Evolutionary conservation across 2,329 filamentous ascomycete genomes (phyloP).

Genomic region (Exophiala phaeomuriformis): DNA sequence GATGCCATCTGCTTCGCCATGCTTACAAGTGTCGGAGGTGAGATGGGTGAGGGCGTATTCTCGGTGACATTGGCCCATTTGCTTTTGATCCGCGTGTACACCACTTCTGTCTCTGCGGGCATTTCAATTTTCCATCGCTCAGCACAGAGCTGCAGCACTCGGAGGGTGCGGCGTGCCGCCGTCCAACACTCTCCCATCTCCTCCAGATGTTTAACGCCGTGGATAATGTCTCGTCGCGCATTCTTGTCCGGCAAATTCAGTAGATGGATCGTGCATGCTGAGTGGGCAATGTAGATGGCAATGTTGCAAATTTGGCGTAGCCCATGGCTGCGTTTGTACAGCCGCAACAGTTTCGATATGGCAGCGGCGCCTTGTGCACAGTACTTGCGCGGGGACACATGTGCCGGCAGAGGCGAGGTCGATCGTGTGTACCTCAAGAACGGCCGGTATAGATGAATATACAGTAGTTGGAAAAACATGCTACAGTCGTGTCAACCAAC

Average conservation of each 20-base stretch:
- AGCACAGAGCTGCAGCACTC: constrained; percentile 75
- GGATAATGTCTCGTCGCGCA: constrained; percentile 78
- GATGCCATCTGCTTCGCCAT: constrained; percentile 24
- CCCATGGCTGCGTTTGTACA: constrained; percentile 89
- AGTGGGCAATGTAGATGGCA: constrained; percentile 90
- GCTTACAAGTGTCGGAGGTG: constrained; percentile 36
- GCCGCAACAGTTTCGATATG: constrained; percentile 86
- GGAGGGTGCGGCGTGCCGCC: constrained; percentile 74
- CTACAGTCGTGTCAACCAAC: constrained; percentile 41
- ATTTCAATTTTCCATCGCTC: constrained; percentile 85
- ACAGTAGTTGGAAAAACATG: constrained; percentile 96
- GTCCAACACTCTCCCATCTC: constrained; percentile 95
- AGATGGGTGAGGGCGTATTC: constrained; percentile 50
- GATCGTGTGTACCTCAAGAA: constrained; percentile 84
- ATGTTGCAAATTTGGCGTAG: constrained; percentile 93
- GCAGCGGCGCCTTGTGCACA: constrained; percentile 83
- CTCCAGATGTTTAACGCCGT: constrained; percentile 84
- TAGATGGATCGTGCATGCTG: constrained; percentile 87
- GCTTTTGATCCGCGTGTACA: constrained; percentile 69
- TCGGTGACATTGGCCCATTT: constrained; percentile 59
- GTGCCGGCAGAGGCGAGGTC: constrained; percentile 72
- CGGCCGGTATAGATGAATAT: constrained; percentile 90
- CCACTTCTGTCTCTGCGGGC: constrained; percentile 69
- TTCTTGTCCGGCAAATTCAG: constrained; percentile 90
- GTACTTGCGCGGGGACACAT: constrained; percentile 82